Percentiles rank a stretch among this genome's conserved stretches.
Conservation (phyloP, 139 green algal genomes). For the Chlorella sp. region DNA sequence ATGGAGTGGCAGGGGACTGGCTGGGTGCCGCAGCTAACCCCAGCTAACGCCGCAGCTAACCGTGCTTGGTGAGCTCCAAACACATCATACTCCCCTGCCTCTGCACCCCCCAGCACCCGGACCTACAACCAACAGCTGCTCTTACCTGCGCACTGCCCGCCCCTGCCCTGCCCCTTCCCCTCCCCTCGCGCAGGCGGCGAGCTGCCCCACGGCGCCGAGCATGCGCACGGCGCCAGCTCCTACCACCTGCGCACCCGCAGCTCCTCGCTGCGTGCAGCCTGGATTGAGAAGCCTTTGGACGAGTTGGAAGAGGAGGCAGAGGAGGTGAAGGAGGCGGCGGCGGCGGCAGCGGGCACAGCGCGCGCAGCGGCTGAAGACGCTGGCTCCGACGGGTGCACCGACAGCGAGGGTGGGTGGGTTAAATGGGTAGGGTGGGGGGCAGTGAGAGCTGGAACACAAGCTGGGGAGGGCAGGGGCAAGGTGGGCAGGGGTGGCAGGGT, state of each 20-base stretch:
- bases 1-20: no score
- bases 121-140: no score
- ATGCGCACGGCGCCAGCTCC: not conserved
- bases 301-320: conserved; percentile 17
- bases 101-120: no score
- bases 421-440: not conserved
- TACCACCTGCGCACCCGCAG: conserved; percentile 28
- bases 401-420: not conserved
- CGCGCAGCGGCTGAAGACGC: not conserved
- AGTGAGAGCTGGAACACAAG: not conserved
- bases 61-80: no score
- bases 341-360: not conserved
- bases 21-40: no score
- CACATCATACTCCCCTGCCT: no score
- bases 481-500: no score
- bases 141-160: not conserved
- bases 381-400: not conserved
- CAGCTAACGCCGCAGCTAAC: no score
- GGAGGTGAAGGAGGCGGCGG: not conserved
- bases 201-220: not conserved
- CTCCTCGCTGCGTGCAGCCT: conserved; percentile 13
- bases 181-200: not conserved
- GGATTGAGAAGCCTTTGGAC: not conserved
- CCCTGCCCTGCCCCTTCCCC: not conserved
- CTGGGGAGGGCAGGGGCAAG: not conserved